Evolutionary conservation across 495 filamentous ascomycete genomes (phyloP).

Genomic region (Usnea hakonensis): DNA sequence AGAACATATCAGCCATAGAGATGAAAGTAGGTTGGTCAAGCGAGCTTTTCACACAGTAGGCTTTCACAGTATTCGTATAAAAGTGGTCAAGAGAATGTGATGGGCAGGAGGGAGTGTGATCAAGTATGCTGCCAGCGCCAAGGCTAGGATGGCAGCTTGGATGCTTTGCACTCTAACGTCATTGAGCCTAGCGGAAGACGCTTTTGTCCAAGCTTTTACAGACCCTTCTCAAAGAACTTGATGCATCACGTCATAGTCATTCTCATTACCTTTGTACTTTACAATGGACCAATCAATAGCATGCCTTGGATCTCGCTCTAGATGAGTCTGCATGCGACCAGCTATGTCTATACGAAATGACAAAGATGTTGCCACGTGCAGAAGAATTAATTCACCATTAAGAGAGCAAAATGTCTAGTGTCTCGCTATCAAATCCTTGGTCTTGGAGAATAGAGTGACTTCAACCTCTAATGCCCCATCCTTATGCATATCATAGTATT

Average conservation of each 20-base stretch:
- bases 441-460: not conserved
- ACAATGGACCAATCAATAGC: too few relatives aligned
- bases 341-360: too few relatives aligned
- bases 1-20: conserved; percentile 5
- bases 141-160: not conserved
- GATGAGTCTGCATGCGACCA: too few relatives aligned
- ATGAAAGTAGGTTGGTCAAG: not conserved
- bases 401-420: not conserved
- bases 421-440: too few relatives aligned
- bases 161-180: not conserved
- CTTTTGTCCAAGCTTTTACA: not conserved
- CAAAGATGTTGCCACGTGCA: not conserved
- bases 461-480: not conserved
- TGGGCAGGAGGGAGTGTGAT: not conserved
- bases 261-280: too few relatives aligned
- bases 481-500: too few relatives aligned
- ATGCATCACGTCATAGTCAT: too few relatives aligned
- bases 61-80: not conserved
- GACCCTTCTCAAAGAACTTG: not conserved
- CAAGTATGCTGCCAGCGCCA: not conserved
- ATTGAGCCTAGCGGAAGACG: not conserved
- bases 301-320: too few relatives aligned
- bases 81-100: conserved; percentile 1
- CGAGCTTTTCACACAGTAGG: not conserved
- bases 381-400: not conserved